Evolutionary conservation across 345 rosid genomes (phyloP).

Genomic region (Limnanthes douglasii): DNA sequence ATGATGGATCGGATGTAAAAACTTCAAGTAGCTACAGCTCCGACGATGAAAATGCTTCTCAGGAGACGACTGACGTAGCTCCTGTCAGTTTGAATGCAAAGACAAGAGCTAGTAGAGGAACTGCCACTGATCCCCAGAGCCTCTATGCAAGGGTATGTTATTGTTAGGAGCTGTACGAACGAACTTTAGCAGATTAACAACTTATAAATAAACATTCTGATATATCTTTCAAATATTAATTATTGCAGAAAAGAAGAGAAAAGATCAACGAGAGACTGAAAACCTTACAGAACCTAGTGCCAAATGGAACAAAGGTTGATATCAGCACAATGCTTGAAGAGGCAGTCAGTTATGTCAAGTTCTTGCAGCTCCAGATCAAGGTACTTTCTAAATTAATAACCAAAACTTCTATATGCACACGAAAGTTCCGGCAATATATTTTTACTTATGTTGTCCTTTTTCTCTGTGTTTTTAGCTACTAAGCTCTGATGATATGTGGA

Average conservation of each 20-base stretch:
- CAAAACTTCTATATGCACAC: neutral
- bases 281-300: conserved; percentile 70
- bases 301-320: conserved; percentile 89
- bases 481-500: conserved; percentile 96
- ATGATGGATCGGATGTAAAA: conserved; percentile 4
- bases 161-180: neutral
- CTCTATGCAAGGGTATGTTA: conserved; percentile 72
- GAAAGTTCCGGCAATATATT: neutral
- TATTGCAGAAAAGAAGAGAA: conserved; percentile 72
- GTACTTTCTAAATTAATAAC: conserved; percentile 11
- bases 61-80: neutral
- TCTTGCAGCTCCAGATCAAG: conserved; percentile 86
- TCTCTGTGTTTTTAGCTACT: conserved; percentile 32
- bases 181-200: neutral
- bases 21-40: conserved; percentile 23
- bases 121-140: conserved; percentile 97
- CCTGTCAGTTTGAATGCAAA: conserved; percentile 40
- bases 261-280: conserved; percentile 70
- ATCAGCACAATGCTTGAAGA: conserved; percentile 97
- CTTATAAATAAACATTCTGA: neutral
- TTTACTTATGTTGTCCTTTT: conserved; percentile 7
- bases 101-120: conserved; percentile 57
- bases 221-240: neutral
- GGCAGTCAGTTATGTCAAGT: conserved; percentile 81
- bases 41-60: conserved; percentile 50